Evolutionary conservation across 148 eudicot genomes (phyloP), one percentile per base, ranked within the genome.

Genomic region (Spergularia bocconei): DNA sequence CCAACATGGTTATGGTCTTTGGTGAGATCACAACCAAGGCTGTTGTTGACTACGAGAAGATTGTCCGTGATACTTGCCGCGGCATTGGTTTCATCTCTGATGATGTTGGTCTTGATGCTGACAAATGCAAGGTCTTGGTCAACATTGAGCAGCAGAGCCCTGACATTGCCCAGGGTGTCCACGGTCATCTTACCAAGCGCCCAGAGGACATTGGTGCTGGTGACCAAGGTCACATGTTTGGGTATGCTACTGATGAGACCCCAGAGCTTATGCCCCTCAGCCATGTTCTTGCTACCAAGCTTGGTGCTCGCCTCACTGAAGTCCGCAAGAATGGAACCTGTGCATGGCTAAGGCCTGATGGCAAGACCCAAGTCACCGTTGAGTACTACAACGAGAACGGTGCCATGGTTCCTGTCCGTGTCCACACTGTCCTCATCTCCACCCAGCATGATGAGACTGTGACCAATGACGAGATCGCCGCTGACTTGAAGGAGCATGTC

Each of bases 381-480:
- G 91, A 88, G 89, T 88, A 88, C 82, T 59, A 65, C 60, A 86
- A 86, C 54, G 91, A 88, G 16, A 78, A 78, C 12, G 91, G 91
- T 52, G 91, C 91, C 74, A 86, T 88, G 91, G 91, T 88, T 36
- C 91, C 91, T 4, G 60, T 84, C n/a, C 87, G 89, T 7, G 91
- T 88, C 59, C 91, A 88, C 82, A 88, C 91, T 1, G 91, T 88
- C 41, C 89, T 88, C 41, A 86, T 88, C 77, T 88, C 91, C 71
- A 88, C 91, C 64, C 91, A 88, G 70, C 91, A 88, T 11, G 91
- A 88, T 58, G 91, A 88, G 80, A 88, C 89, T 38, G 91, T 88
- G 21, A 84, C 88, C 73, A 88, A 88, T 39, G 91, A 88, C 19
- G 85, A 88, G 78, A 88, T 88, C 63, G 88, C 91, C 65, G 87